phyloP scores from a whole-genome alignment of 2,329 filamentous ascomycete species.

The Fusarium brachygibbosum region DNA sequence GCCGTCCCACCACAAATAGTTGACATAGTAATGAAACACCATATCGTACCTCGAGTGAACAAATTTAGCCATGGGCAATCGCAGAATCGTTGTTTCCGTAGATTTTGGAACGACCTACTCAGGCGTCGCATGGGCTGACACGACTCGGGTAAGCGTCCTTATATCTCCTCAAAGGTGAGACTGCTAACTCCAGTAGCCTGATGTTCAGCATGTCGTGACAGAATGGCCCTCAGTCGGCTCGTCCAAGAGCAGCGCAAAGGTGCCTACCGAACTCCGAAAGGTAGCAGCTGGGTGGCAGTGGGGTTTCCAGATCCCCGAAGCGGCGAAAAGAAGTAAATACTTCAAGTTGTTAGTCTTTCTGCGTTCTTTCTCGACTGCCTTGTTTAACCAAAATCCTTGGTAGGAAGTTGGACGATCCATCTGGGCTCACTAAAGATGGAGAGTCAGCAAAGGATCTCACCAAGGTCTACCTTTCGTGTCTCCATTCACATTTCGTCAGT shows the following conservation, averaged over 20 bases:
- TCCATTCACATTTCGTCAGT: conserved; percentile 63
- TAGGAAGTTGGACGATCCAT: conserved; percentile 56
- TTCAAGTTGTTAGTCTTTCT: conserved; percentile 63
- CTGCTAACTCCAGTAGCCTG: conserved; percentile 52
- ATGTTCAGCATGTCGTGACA: conserved; percentile 59
- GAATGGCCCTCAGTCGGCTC: conserved; percentile 59
- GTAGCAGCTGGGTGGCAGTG: conserved; percentile 60
- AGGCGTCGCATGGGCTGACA: conserved; percentile 66
- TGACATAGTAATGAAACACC: conserved; percentile 41
- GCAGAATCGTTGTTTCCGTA: conserved; percentile 65
- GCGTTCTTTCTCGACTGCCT: background rate
- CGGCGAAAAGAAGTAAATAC: conserved; percentile 56
- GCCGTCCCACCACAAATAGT: conserved; percentile 35
- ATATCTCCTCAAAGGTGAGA: conserved; percentile 7
- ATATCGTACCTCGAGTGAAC: conserved; percentile 31
- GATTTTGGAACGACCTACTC: conserved; percentile 71
- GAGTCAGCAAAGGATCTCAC: conserved; percentile 55
- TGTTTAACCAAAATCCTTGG: conserved; percentile 30
- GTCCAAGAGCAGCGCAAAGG: conserved; percentile 58
- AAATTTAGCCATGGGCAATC: conserved; percentile 49
- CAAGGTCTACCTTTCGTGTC: conserved; percentile 61
- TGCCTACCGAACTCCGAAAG: conserved; percentile 64
- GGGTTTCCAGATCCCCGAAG: conserved; percentile 63
- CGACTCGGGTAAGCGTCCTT: conserved; percentile 52
- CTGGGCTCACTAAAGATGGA: conserved; percentile 49